Conservation (phyloP, 2,329 filamentous ascomycete genomes). For the Didymella pomorum region DNA sequence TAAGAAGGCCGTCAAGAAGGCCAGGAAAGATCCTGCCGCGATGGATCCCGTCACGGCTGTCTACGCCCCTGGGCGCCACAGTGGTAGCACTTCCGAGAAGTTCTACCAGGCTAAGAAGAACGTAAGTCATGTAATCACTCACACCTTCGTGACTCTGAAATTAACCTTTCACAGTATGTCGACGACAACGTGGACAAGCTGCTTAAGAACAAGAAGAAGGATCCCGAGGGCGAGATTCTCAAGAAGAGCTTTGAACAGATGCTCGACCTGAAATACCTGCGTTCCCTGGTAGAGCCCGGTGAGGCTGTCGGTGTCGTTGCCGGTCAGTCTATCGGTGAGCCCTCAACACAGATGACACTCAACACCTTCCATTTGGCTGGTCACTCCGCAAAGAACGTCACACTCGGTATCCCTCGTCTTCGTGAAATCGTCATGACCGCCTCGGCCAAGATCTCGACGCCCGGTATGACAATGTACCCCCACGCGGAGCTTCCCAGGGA, state of each 20-base stretch:
- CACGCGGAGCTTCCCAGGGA: conserved; percentile 74
- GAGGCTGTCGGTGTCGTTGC: conserved; percentile 98
- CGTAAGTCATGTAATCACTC: conserved; percentile 48
- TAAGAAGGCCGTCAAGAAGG: conserved; percentile 77
- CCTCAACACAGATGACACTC: conserved; percentile 98
- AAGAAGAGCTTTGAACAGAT: conserved; percentile 80
- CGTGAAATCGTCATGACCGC: conserved; percentile 99
- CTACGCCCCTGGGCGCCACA: conserved; percentile 78
- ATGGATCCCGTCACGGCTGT: conserved; percentile 78
- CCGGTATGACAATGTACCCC: conserved; percentile 84
- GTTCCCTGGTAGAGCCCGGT: conserved; percentile 89
- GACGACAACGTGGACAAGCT: conserved; percentile 74
- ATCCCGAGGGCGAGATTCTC: conserved; percentile 57
- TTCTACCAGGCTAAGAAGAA: conserved; percentile 76
- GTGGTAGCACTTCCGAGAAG: conserved; percentile 87
- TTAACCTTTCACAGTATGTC: conserved; percentile 66
- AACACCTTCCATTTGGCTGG: conserved; percentile 99
- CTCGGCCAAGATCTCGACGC: conserved; percentile 86
- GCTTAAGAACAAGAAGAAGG: conserved; percentile 67
- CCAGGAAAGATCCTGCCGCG: conserved; percentile 72
- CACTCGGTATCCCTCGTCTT: conserved; percentile 94
- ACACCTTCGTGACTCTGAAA: background rate
- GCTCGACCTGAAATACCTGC: conserved; percentile 90
- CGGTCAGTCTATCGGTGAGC: conserved; percentile 94
- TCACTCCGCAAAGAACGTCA: conserved; percentile 98